Conservation (phyloP, 2,329 filamentous ascomycete species). For the Dactylellina haptotyla region DNA sequence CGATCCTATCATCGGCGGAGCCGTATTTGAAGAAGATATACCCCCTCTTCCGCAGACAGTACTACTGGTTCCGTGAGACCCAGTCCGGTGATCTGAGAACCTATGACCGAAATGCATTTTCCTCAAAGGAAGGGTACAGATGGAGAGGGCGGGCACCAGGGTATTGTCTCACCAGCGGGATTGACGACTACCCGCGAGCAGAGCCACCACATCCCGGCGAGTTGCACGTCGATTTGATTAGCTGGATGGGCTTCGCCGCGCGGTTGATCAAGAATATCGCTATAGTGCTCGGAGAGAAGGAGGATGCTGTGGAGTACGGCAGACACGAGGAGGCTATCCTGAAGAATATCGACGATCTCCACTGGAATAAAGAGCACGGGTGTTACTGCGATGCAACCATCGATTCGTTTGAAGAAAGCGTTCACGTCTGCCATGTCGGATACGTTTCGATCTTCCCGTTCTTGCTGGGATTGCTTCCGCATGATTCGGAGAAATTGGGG, state of each 20-base stretch:
- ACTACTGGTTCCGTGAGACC: slow-evolving; percentile 93
- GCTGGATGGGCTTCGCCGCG: slow-evolving; percentile 98
- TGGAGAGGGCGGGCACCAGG: slow-evolving; percentile 90
- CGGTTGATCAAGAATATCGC: slow-evolving; percentile 85
- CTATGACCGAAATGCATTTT: slow-evolving; percentile 87
- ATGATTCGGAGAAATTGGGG: slow-evolving; percentile 78
- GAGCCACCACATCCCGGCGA: slow-evolving; percentile 95
- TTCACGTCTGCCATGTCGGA: slow-evolving; percentile 92
- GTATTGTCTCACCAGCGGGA: slow-evolving; percentile 89
- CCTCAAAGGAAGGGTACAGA: slow-evolving; percentile 88
- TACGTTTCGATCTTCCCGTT: slow-evolving; percentile 96
- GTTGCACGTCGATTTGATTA: slow-evolving; percentile 91
- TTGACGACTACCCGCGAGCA: slow-evolving; percentile 94
- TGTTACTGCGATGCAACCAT: slow-evolving; percentile 95
- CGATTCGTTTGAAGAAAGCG: slow-evolving; percentile 91
- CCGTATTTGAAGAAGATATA: slow-evolving; percentile 81
- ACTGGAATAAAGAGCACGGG: slow-evolving; percentile 84
- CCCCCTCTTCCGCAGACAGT: slow-evolving; percentile 86
- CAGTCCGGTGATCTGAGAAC: slow-evolving; percentile 89
- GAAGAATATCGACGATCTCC: slow-evolving; percentile 88
- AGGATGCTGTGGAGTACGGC: slow-evolving; percentile 78
- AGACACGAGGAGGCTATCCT: slow-evolving; percentile 79
- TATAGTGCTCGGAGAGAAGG: slow-evolving; percentile 71
- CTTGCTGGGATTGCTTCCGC: slow-evolving; percentile 75
- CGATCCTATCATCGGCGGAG: slow-evolving; percentile 35